Conservation (phyloP, 2,329 filamentous ascomycete species). For the Aspergillus carbonarius region DNA sequence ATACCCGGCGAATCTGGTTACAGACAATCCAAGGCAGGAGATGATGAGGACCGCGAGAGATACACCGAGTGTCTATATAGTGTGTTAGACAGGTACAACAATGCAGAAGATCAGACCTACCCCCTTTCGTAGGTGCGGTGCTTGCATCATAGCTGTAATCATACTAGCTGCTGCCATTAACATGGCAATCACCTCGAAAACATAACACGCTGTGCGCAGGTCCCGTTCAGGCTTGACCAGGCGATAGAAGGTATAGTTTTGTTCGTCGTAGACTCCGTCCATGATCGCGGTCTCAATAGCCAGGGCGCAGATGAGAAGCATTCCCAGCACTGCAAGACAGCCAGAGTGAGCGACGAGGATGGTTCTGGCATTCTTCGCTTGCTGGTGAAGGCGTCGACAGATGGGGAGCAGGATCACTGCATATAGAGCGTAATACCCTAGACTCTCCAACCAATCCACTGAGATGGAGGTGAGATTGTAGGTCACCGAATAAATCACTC, state of each 20-base stretch:
- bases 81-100: neutral
- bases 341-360: slow-evolving; percentile 4
- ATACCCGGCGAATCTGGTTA: slow-evolving; percentile 8
- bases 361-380: neutral
- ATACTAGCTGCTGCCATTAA: slow-evolving; percentile 10
- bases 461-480: neutral
- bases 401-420: slow-evolving; percentile 15
- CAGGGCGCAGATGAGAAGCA: slow-evolving; percentile 11
- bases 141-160: slow-evolving; percentile 6
- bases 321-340: slow-evolving; percentile 7
- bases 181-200: slow-evolving; percentile 13
- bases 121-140: slow-evolving; percentile 4
- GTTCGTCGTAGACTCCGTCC: neutral
- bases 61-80: slow-evolving; percentile 6
- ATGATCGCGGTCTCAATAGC: slow-evolving; percentile 6
- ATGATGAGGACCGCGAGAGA: slow-evolving; percentile 2
- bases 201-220: slow-evolving; percentile 8
- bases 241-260: neutral
- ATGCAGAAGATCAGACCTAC: slow-evolving; percentile 2
- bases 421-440: slow-evolving; percentile 7
- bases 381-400: slow-evolving; percentile 14
- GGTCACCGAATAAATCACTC: neutral
- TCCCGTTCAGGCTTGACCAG: neutral
- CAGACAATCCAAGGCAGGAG: slow-evolving; percentile 7
- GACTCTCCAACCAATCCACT: slow-evolving; percentile 2